Conservation (phyloP, 352 stramenopile species). For the Pythium aristosporum region DNA sequence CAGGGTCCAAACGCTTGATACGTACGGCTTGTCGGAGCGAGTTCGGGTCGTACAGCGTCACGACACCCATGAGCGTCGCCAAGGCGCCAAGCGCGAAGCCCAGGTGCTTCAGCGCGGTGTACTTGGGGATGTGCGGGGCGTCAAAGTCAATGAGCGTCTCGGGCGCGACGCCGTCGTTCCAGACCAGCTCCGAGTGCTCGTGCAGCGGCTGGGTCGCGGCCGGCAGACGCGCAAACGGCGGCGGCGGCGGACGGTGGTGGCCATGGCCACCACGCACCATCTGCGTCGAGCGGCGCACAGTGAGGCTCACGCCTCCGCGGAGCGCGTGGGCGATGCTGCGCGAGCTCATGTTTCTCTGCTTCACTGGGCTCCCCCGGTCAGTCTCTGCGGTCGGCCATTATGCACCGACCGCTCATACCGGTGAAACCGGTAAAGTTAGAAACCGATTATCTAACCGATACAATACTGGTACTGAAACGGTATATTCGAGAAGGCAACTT, state of each 20-base stretch:
- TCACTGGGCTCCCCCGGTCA: constrained; percentile 10
- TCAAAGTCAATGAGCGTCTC: constrained; percentile 90
- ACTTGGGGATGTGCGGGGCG: constrained; percentile 82
- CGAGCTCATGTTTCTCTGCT: constrained; percentile 50
- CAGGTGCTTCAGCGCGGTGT: constrained; percentile 66
- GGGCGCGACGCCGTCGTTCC: constrained; percentile 83
- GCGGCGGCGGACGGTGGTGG: constrained; percentile 65
- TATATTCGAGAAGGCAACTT: constrained; percentile 1
- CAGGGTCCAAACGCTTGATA: constrained; percentile 6
- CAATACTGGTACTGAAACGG: neutral
- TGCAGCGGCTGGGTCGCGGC: constrained; percentile 61
- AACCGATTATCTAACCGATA: neutral
- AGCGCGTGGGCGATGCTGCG: constrained; percentile 57
- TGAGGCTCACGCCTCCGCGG: constrained; percentile 56
- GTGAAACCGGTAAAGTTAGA: neutral
- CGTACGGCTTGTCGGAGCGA: constrained; percentile 76
- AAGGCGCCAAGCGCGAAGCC: constrained; percentile 53
- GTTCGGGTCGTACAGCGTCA: constrained; percentile 83
- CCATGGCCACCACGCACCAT: constrained; percentile 48
- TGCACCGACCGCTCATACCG: constrained; percentile 24
- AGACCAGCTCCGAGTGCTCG: constrained; percentile 82
- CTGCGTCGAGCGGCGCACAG: constrained; percentile 49
- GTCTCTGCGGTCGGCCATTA: constrained; percentile 23
- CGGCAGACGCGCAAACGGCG: constrained; percentile 78
- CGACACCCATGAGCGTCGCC: constrained; percentile 69